Evolutionary conservation across 108 stramenopile genomes (phyloP).

Genomic region (Schizochytrium sp.): DNA sequence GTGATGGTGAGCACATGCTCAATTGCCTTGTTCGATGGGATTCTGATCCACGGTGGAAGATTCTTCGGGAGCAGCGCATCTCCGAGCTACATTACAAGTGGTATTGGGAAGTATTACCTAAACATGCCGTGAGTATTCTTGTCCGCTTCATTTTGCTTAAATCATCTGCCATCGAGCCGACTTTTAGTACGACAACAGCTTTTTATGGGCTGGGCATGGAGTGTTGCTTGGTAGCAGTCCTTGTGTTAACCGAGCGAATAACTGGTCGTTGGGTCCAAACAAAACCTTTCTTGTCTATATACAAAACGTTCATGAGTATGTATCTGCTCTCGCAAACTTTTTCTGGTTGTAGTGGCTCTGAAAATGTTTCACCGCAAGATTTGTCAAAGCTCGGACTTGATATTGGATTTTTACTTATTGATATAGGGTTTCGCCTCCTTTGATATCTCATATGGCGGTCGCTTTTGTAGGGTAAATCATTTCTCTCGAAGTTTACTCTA

Average conservation of each 20-base stretch:
- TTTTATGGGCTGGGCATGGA: not conserved
- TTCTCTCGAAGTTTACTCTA: too few species aligned
- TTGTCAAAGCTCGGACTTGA: not conserved
- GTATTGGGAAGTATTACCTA: not conserved
- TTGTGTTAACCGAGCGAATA: not conserved
- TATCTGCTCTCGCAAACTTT: not conserved
- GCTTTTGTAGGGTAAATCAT: too few species aligned
- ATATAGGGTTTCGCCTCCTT: not conserved
- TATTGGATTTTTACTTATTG: conserved; percentile 1
- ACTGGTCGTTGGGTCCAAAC: not conserved
- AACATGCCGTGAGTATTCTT: not conserved
- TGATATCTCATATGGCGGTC: not conserved
- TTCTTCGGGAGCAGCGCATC: not conserved
- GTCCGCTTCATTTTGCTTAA: not conserved
- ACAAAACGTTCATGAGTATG: not conserved
- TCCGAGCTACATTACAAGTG: not conserved
- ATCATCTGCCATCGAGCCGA: not conserved
- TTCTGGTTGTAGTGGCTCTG: not conserved
- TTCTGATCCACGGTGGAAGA: not conserved
- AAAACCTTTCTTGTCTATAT: not conserved
- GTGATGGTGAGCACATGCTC: not conserved
- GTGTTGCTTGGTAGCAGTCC: not conserved
- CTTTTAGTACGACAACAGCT: not conserved
- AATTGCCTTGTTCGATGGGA: conserved; percentile 4
- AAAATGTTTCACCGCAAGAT: not conserved